Base-by-base conservation (phyloP, 2,329 filamentous ascomycete species). In the Periconia digitata region DNA sequence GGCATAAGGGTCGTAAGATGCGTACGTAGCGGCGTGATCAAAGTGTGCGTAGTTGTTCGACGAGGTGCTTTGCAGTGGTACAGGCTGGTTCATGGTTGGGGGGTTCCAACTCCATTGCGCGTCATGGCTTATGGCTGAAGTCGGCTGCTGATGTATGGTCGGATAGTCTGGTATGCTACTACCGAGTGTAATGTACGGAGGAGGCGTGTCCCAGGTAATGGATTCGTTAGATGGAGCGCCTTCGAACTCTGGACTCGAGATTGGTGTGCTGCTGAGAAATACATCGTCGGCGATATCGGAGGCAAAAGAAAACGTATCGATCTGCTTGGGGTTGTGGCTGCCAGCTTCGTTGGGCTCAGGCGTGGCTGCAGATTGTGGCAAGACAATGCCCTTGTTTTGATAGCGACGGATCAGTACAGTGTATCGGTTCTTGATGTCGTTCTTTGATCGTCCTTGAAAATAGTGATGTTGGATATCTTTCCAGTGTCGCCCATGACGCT, bases 401-500 rank as follows among this genome's bases (percentile, higher is more conserved):
- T 64, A 67, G 46, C 59, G 49, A 16, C 65, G 60, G 8, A 66
- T 53, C 13, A 69, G 57, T 6, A 69, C 64, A 8, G 65, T 69
- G 48, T 68, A 67, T 13, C 71, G 62, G 41, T 74, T 74, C 45
- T 73, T 73, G 44, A 73, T 66, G 22, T 63, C 65, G 23, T 71
- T 70, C 44, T 70, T 72, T 2, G 71, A 72, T 16, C 71, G 60
- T 2, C 63, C 62, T 8, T 65, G 67, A 27, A 74, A 71, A 27
- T 67, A 56, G 8, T 59, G 55, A 6, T 58, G 53, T 37, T 69
- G 60, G 20, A 74, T 73, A 24, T 69, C 63, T 44, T 70, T 71
- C 71, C 71, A 74, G 47, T 72, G 67, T 10, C 70, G 60, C 10
- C 71, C 71, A 4, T 65, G 50, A 22, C 55, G 56, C 23, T 63